These are phyloP conservation scores for Chrysophaeum taylorii DNA, from an alignment of 352 stramenopile species.

Conservation along the genomic window DNA sequence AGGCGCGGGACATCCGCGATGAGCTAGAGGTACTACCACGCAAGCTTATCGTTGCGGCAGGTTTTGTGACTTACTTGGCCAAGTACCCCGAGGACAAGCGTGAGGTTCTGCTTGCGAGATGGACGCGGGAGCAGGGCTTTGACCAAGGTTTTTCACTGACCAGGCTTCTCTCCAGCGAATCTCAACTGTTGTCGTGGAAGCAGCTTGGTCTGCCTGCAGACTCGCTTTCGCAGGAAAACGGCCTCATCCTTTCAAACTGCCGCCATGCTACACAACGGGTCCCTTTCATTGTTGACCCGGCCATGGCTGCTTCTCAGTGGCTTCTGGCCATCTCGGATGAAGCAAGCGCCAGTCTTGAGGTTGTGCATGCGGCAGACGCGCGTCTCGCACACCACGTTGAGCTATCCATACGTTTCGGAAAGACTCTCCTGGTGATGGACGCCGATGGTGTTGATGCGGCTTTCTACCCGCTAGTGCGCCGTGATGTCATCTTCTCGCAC, in stretches of 20 bases:
- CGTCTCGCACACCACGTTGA: conserved; percentile 80
- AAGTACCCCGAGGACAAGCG: conserved; percentile 74
- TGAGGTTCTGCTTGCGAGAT: conserved; percentile 55
- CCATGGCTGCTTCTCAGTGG: conserved; percentile 69
- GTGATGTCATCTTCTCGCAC: conserved; percentile 74
- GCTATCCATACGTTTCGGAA: conserved; percentile 86
- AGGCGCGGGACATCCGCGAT: conserved; percentile 65
- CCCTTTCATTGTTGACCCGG: conserved; percentile 87
- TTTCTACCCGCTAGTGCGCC: conserved; percentile 75
- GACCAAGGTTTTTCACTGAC: conserved; percentile 47
- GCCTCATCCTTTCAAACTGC: conserved; percentile 65
- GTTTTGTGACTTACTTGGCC: conserved; percentile 83
- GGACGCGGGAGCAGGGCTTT: conserved; percentile 53
- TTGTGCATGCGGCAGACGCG: conserved; percentile 65
- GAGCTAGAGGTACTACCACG: conserved; percentile 66
- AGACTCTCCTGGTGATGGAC: conserved; percentile 81
- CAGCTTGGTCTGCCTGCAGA: conserved; percentile 74
- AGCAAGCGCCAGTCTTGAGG: conserved; percentile 64
- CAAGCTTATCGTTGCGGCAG: conserved; percentile 75
- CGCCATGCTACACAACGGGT: conserved; percentile 56
- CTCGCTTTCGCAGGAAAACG: conserved; percentile 84
- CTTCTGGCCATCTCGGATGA: conserved; percentile 71
- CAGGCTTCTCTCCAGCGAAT: conserved; percentile 75
- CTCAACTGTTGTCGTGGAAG: conserved; percentile 82
- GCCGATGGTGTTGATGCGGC: conserved; percentile 77